Evolutionary conservation across 768 basidiomycete species (phyloP), one percentile per base, ranked within the genome.

Genomic region (Leucocoprinus leucothites): DNA sequence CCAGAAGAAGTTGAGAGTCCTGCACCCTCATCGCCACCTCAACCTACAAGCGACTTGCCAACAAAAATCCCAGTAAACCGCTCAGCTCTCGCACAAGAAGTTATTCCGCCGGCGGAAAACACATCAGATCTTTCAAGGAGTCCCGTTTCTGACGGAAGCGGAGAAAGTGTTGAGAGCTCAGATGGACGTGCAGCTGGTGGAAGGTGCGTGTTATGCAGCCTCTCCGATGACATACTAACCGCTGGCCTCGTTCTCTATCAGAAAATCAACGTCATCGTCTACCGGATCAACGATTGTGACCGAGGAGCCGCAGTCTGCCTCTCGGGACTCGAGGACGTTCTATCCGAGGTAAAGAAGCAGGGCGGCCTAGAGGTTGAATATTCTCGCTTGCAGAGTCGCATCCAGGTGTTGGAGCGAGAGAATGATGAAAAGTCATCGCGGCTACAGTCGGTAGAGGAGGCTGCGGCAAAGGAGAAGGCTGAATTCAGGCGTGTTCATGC

Each of bases 241-340:
- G 9, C n/a, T 38, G 11, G 6, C 13, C 9, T 40, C 9, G 9
- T 18, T 52, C 31, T 6, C 14, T 35, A n/a, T n/a, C 22, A 52
- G 51, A 43, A 31, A 31, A 52, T 31, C 51, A 19, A 34, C 51
- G 14, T 28, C 51, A 31, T 52, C 42, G 18, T 52, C 51, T 9
- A 16, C 42, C 18, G 51, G 41, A 16, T 43, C 51, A 13, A 52
- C 51, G 13, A 25, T 52, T 22, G 42, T 52, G 16, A 44, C 42
- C 4, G 51, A 52, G 22, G 51, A 52, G 19, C 31, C 51, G 11
- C 18, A 43, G 19, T 11, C 51, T n/a, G 44, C 44, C 9, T 35
- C 42, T 8, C 51, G 35, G 28, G 45, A 19, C 51, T 45, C 26
- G 45, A 24, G 16, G 46, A 55, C 8, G 34, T 48, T 22, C 9